Conservation (phyloP, 1,284 basidiomycete species). For the Erythrobasidium hasegawianum region DNA sequence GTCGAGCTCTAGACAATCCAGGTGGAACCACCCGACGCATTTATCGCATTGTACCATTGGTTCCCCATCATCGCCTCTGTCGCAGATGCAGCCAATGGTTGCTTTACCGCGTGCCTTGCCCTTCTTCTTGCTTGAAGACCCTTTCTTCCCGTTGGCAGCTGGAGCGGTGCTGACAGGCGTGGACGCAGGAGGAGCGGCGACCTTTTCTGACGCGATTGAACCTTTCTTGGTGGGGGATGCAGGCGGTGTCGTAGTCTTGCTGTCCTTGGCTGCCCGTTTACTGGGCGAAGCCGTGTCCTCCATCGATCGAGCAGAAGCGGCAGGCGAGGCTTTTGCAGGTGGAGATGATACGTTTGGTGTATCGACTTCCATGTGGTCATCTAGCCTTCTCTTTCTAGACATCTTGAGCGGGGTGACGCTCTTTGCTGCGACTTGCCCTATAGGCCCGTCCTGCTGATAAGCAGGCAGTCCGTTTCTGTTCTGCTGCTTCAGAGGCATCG, state of each 20-base stretch:
- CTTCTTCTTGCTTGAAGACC: slow-evolving; percentile 31
- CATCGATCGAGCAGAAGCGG: background rate
- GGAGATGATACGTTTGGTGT: slow-evolving; percentile 10
- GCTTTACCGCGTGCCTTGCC: slow-evolving; percentile 9
- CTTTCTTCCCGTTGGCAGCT: slow-evolving; percentile 11
- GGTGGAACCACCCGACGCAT: slow-evolving; percentile 40
- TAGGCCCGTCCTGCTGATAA: slow-evolving; percentile 19
- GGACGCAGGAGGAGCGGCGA: background rate
- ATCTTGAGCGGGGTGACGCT: slow-evolving; percentile 19
- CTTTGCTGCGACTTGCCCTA: slow-evolving; percentile 18
- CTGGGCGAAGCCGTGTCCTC: slow-evolving; percentile 9
- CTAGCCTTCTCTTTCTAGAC: slow-evolving; percentile 18
- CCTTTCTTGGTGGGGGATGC: too few relatives aligned
- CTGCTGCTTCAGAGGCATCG: slow-evolving; percentile 5
- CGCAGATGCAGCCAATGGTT: slow-evolving; percentile 24
- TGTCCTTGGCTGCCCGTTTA: slow-evolving; percentile 2
- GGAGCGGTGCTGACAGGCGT: background rate
- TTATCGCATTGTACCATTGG: slow-evolving; percentile 39
- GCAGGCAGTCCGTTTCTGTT: background rate
- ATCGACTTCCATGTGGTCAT: background rate
- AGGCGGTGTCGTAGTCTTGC: background rate
- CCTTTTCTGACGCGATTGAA: background rate
- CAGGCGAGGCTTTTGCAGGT: slow-evolving; percentile 1
- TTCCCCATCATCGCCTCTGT: slow-evolving; percentile 28
- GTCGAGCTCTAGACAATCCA: slow-evolving; percentile 37